A percentile compares a stretch with the other conserved stretches of the same genome.
phyloP scores from a whole-genome alignment of 2,329 filamentous ascomycete species.

The Leptographium radiaticola region DNA sequence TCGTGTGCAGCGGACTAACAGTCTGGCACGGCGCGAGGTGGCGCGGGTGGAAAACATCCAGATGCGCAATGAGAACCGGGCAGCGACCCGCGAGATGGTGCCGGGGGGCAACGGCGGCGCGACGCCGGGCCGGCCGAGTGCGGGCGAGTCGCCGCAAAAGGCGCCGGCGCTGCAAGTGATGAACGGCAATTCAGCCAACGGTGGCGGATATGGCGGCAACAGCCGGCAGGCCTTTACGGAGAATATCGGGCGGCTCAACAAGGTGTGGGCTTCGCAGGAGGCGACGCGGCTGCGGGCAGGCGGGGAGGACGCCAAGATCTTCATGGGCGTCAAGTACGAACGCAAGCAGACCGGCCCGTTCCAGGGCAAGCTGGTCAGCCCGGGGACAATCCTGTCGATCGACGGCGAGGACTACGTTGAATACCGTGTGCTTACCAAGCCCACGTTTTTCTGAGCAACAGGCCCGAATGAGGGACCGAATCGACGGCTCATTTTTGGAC shows the following conservation, averaged over 20 bases:
- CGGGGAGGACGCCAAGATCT: constrained; percentile 41
- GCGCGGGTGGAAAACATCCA: constrained; percentile 37
- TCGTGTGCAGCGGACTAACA: constrained; percentile 32
- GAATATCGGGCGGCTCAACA: constrained; percentile 38
- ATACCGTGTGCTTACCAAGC: constrained; percentile 51
- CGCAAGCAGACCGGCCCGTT: constrained; percentile 48
- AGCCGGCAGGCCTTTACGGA: constrained; percentile 26
- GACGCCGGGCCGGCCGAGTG: neutral
- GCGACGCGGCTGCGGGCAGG: constrained; percentile 28
- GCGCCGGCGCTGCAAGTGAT: neutral
- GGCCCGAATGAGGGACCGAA: neutral
- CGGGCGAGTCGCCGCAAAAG: neutral
- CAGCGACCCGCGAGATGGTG: constrained; percentile 25
- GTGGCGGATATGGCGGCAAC: constrained; percentile 10
- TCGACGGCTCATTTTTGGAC: neutral
- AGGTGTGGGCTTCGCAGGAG: constrained; percentile 43
- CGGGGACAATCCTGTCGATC: constrained; percentile 48
- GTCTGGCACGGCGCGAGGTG: constrained; percentile 37
- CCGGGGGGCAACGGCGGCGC: constrained; percentile 8
- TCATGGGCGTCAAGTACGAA: constrained; percentile 48
- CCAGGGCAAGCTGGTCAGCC: constrained; percentile 48
- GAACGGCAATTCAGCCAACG: constrained; percentile 14
- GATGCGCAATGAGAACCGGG: constrained; percentile 35
- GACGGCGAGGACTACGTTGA: constrained; percentile 56
- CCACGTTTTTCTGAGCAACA: constrained; percentile 38